Percentiles rank a stretch among this genome's conserved stretches.
These are phyloP conservation scores for Amanita phalloides DNA, from an alignment of 768 basidiomycete genomes.

Conservation along the genomic window DNA sequence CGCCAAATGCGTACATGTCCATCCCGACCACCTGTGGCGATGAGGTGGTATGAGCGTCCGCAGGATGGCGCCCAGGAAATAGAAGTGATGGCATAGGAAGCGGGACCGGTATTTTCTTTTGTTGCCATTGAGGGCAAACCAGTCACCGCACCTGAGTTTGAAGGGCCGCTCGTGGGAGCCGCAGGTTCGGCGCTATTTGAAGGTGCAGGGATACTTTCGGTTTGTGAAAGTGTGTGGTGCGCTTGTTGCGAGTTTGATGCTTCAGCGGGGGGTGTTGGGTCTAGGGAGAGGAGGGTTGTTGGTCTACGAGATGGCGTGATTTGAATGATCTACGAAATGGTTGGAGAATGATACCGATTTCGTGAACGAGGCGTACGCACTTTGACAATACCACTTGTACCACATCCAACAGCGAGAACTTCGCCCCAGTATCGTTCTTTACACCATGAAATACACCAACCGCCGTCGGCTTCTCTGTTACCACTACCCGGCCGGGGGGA, in stretches of 20 bases:
- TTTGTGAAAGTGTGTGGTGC: conserved; percentile 9
- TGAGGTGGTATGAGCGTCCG: conserved; percentile 87
- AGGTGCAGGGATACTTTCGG: conserved; percentile 5
- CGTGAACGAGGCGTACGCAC: conserved; percentile 37
- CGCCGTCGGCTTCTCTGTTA: conserved; percentile 78
- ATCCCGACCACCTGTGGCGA: conserved; percentile 85
- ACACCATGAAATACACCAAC: conserved; percentile 94
- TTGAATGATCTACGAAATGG: conserved; percentile 52
- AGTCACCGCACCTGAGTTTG: conserved; percentile 2
- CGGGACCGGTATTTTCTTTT: conserved; percentile 16
- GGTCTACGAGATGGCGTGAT: conserved; percentile 61
- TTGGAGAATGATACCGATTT: not conserved
- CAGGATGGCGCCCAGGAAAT: conserved; percentile 93
- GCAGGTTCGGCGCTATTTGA: not conserved
- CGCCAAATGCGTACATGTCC: conserved; percentile 89
- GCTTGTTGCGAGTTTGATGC: not conserved
- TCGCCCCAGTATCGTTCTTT: conserved; percentile 96
- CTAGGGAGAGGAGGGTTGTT: conserved; percentile 48
- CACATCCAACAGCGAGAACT: conserved; percentile 68
- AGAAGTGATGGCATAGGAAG: conserved; percentile 61
- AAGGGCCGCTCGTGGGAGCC: not conserved
- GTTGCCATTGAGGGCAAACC: conserved; percentile 17
- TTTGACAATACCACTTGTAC: conserved; percentile 65
- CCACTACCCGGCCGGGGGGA: conserved; percentile 29
- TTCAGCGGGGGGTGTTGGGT: conserved; percentile 27